Base-by-base conservation (phyloP, 2,329 filamentous ascomycete species). In the Colletotrichum scovillei region DNA sequence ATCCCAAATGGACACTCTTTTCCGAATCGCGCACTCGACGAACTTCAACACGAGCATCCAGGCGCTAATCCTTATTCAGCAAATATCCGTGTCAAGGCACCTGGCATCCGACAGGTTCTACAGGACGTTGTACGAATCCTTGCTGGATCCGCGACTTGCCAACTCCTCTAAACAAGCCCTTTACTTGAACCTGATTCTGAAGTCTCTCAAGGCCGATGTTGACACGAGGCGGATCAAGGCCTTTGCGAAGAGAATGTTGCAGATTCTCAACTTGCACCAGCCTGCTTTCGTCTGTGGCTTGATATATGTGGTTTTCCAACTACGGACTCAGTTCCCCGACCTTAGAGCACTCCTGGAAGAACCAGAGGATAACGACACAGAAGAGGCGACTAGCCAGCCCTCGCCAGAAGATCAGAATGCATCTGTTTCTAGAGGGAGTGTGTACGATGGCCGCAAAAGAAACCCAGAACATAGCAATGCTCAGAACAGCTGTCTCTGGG, bases 41-140 rank as follows among this genome's bases (percentile, higher is more conserved):
- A 99, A 99, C 83, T 98, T 99, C 89, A 99, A 98, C 84, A 99
- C 97, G 0, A 97, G 95, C 80, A 94, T 99, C 49, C 97, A 99
- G 83, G 96, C 97, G 42, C 89, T 99, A 76, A 93, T 98, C 85
- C 87, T 99, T 60, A 97, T 99, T 76, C 97, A 98, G 81, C 97
- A 98, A 81, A 89, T 99, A 32, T 94, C 95, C 0, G 88, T 92
- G 1, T 90, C 92, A 3, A 95, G 97, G 80, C 93, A 95, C 78
- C 88, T 96, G 67, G 92, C 93, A 5, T 92, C 93, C 14, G 97
- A 99, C 79, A 91, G 97, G 74, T 99, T 98, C 85, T 99, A 98
- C 85, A 90, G 95, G 63, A 98, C 95, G 11, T 86, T 99, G 2
- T 99, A 99, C 82, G 97, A 99, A 83, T 98, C 95, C 8, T 87